A percentile compares a stretch with the other conserved stretches of the same genome.
phyloP scores from a whole-genome alignment of 202 grass and related monocot genomes.

The Setaria viridis region DNA sequence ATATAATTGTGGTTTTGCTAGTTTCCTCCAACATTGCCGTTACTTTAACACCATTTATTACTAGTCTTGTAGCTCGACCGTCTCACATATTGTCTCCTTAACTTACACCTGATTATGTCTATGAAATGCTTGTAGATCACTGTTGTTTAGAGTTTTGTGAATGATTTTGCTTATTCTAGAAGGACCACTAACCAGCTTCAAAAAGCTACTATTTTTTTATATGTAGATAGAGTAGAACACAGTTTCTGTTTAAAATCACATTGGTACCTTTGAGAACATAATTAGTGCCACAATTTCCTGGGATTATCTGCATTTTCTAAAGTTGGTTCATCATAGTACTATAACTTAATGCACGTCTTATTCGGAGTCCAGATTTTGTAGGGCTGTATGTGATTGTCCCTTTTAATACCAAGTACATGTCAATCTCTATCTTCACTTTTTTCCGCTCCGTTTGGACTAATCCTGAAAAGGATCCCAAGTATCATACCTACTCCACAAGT shows the following conservation, averaged over 20 bases:
- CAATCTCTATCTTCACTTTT: constrained; percentile 22
- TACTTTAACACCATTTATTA: not conserved
- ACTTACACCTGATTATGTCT: not conserved
- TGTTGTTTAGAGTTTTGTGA: not conserved
- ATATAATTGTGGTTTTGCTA: constrained; percentile 42
- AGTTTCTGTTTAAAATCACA: not conserved
- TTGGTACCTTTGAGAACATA: not conserved
- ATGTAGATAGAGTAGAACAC: not conserved
- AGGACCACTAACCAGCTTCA: not conserved
- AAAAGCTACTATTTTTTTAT: not conserved
- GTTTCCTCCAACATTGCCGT: constrained; percentile 29
- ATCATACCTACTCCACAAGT: constrained; percentile 26
- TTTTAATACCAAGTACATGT: constrained; percentile 35
- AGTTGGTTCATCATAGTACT: not conserved
- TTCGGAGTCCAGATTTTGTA: constrained; percentile 33
- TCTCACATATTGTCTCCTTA: constrained; percentile 4
- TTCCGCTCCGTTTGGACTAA: constrained; percentile 32
- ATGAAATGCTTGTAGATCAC: not conserved
- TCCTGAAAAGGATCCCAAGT: constrained; percentile 1
- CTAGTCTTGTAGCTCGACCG: not conserved
- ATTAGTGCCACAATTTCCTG: constrained; percentile 31
- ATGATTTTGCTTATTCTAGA: constrained; percentile 5
- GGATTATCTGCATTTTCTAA: not conserved
- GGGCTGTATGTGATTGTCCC: constrained; percentile 21
- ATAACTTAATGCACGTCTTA: not conserved